Evolutionary conservation across 2,329 filamentous ascomycete species (phyloP).

Genomic region (Venturiaceae sp.): DNA sequence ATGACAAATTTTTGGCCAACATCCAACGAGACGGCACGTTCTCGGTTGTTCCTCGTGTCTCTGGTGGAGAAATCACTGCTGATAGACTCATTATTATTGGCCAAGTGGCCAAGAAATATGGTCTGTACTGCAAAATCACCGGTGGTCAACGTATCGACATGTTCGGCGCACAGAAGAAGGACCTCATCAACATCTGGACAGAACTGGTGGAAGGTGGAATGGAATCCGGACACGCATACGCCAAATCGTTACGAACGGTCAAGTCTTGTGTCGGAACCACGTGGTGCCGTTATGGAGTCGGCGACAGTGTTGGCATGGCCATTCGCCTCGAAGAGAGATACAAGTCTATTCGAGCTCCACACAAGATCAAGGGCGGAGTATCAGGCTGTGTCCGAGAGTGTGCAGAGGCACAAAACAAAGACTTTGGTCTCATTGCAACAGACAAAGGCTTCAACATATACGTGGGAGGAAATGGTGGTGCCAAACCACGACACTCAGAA

Average conservation of each 20-base stretch:
- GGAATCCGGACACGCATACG: conserved; percentile 87
- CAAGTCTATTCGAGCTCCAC: conserved; percentile 79
- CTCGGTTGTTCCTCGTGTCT: conserved; percentile 74
- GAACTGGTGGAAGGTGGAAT: conserved; percentile 73
- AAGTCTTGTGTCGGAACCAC: conserved; percentile 88
- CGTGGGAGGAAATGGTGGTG: conserved; percentile 81
- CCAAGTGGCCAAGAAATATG: conserved; percentile 73
- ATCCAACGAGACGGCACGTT: conserved; percentile 89
- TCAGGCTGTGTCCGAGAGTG: conserved; percentile 89
- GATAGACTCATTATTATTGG: conserved; percentile 79
- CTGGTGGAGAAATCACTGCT: conserved; percentile 79
- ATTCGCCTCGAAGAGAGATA: conserved; percentile 82
- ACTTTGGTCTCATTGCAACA: conserved; percentile 85
- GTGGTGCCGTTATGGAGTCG: conserved; percentile 84
- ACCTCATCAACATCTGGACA: conserved; percentile 73
- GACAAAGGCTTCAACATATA: conserved; percentile 93
- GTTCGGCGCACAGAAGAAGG: conserved; percentile 84
- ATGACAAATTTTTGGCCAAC: conserved; percentile 79
- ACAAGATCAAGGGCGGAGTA: conserved; percentile 87
- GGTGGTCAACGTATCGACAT: conserved; percentile 87
- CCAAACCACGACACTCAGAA: conserved; percentile 72
- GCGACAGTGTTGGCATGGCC: conserved; percentile 85
- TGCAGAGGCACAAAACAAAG: conserved; percentile 86
- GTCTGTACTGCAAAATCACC: conserved; percentile 84
- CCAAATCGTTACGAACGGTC: conserved; percentile 78